Base-by-base conservation (phyloP, 768 basidiomycete genomes). In the Neoboletus magnificus region DNA sequence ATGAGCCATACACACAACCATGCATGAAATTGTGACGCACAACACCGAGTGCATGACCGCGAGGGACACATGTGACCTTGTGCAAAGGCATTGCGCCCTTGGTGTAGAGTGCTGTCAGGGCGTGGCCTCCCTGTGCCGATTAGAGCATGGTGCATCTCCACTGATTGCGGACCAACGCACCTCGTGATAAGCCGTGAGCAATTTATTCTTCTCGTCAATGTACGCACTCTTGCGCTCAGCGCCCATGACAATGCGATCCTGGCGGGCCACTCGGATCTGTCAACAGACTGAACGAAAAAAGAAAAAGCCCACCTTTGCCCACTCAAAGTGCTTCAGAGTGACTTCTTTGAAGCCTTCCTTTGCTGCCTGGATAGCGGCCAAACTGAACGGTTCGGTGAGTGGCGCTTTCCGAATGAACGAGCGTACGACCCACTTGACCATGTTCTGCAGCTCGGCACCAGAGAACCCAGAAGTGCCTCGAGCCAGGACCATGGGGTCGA, bases 221-320 rank as follows among this genome's bases (percentile, higher is more conserved):
- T 85, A 94, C 40, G 88, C 85, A 54, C 89, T 94, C 76, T 86
- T 89, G 58, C 97, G 81, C 72, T 98, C 96, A 9, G 91, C 92
- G 41, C 97, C 97, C 94, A 99, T 95, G 58, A 97, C 75, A 57
- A 98, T 98, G 54, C 93, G 89, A 72, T 96, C 93, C 89, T 86
- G 62, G 25, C 43, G n/a, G 15, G 8, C n/a, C 25, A 11, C 36
- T 56, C 50, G 25, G 50, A 45, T n/a, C 16, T 1, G 5, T 41
- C 33, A 27, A 33, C 11, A 40, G 23, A 39, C 18, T 12, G 27
- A 23, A 56, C 9, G 25, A 32, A 29, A 15, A n/a, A 33, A 53
- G 66, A 29, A 15, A n/a, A 33, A 53, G 66, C 29, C 49, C 56
- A 90, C 93, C 79, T 92, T 97, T 13, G 97, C 97, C 97, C 97